phyloP scores from a whole-genome alignment of 306 rosid species.

The Bauhinia variegata region DNA sequence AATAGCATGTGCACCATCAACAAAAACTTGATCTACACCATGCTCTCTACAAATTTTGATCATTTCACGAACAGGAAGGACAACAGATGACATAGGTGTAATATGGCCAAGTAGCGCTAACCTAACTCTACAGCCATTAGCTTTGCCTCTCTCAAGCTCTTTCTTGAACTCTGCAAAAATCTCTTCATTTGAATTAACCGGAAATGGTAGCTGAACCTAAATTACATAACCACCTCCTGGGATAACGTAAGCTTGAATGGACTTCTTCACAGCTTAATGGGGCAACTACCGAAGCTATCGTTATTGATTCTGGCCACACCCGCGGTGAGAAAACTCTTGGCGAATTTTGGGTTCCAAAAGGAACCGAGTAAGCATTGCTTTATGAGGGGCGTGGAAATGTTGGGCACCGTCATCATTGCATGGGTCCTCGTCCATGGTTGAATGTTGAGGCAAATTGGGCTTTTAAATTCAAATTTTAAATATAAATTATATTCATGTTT shows the following conservation, averaged over 20 bases:
- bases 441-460: constrained; percentile 8
- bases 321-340: constrained; percentile 61
- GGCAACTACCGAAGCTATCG: constrained; percentile 74
- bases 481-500: too few species aligned
- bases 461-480: too few species aligned
- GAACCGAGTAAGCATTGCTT: constrained; percentile 24
- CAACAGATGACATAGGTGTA: constrained; percentile 63
- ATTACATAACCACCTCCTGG: constrained; percentile 50
- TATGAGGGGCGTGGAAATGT: constrained; percentile 32
- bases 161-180: constrained; percentile 51
- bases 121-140: constrained; percentile 56
- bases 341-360: constrained; percentile 41
- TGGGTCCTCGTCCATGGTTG: constrained; percentile 46
- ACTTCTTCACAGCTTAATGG: constrained; percentile 68
- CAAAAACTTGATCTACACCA: constrained; percentile 63
- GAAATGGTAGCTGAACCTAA: constrained; percentile 61
- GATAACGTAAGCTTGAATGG: constrained; percentile 57
- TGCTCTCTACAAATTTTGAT: constrained; percentile 53
- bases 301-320: constrained; percentile 58
- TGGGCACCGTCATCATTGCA: constrained; percentile 36
- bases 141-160: constrained; percentile 49
- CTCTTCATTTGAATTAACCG: constrained; percentile 47
- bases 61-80: constrained; percentile 55
- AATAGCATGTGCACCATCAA: constrained; percentile 65
- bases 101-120: constrained; percentile 65